Evolutionary conservation across 257 asterid species (phyloP), one percentile per base, ranked within the genome.

Genomic region (Solanum ossicruentum): DNA sequence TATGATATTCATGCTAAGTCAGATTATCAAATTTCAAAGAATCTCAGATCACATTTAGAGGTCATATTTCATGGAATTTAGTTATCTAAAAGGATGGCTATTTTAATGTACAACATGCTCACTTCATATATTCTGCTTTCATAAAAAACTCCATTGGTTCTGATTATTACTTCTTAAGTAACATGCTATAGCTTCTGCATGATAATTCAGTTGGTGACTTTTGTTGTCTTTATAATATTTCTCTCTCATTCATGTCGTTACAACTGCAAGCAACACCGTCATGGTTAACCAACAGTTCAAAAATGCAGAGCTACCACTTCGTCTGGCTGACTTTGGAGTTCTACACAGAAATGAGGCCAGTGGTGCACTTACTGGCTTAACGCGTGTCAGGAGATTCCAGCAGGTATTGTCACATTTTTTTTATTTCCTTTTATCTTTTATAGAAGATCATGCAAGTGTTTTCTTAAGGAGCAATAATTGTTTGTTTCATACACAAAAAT

Each of bases 311-410:
- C 95, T 97, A 69, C 99, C 99, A 3, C 94, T 97, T 80, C 98
- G 99, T 85, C 87, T 95, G 84, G 99, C 98, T 85, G 99, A 97
- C 90, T 97, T 97, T 87, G 99, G 99, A 45, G 98, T 94, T 80
- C 89, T 95, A 92, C 99, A 95, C 88, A 94, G 99, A 80, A 97
- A 97, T 86, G 99, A 97, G 88, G 97, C 97, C 85, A 97, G 98
- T 86, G 99, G 99, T 81, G 99, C 99, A 85, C 98, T 97, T 86
- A 94, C 98, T 55, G 99, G 98, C 61, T 87, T 97, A 88, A 97
- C 98, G 41, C 99, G 99, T 83, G 98, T 97, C 58, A 94, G 99
- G 91, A 90, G 99, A 88, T 97, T 95, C 86, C 99, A 94, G 92
- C 99, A 97, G 99, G 99, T 97, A 91, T 79, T 26, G 54, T 82